Evolutionary conservation across 2,329 filamentous ascomycete species (phyloP).

Genomic region (Cladosporium austrohemisphaericum): DNA sequence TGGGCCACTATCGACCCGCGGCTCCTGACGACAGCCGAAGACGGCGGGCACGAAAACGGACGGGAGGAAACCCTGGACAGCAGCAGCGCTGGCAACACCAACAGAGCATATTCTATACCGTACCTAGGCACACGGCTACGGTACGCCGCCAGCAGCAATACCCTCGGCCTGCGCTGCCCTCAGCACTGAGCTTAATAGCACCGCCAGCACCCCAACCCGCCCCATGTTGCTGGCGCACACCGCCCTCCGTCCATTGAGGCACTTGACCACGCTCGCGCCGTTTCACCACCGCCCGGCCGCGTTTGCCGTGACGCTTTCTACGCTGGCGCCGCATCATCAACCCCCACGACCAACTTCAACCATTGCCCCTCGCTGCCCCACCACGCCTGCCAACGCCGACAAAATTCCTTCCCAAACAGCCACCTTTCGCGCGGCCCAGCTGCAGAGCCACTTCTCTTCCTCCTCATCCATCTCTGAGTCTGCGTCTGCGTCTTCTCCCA

Average conservation of each 20-base stretch:
- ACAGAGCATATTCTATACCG: neutral
- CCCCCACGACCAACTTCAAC: conserved; percentile 16
- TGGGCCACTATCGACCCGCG: neutral
- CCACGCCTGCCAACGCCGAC: conserved; percentile 23
- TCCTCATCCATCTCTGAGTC: conserved; percentile 13
- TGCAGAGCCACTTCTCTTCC: conserved; percentile 23
- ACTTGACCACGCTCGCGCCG: neutral
- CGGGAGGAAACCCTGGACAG: conserved; percentile 5
- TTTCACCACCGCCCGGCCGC: conserved; percentile 11
- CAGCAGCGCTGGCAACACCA: too few species aligned
- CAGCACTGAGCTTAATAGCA: conserved; percentile 2
- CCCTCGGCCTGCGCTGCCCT: conserved; percentile 6
- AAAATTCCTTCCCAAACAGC: conserved; percentile 23
- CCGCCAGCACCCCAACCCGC: neutral
- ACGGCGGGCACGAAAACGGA: conserved; percentile 10
- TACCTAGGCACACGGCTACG: neutral
- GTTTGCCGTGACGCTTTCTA: conserved; percentile 14
- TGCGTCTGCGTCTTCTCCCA: too few species aligned
- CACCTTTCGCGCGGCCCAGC: conserved; percentile 21
- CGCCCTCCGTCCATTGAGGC: conserved; percentile 16
- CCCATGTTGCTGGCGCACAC: conserved; percentile 13
- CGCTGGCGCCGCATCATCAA: conserved; percentile 14
- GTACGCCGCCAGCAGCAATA: neutral
- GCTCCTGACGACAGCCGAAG: conserved; percentile 12
- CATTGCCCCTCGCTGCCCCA: conserved; percentile 22